Percentiles rank a stretch among this genome's conserved stretches.
Evolutionary conservation across 2,329 filamentous ascomycete genomes (phyloP).

Genomic region (Hansfordia pulvinata): DNA sequence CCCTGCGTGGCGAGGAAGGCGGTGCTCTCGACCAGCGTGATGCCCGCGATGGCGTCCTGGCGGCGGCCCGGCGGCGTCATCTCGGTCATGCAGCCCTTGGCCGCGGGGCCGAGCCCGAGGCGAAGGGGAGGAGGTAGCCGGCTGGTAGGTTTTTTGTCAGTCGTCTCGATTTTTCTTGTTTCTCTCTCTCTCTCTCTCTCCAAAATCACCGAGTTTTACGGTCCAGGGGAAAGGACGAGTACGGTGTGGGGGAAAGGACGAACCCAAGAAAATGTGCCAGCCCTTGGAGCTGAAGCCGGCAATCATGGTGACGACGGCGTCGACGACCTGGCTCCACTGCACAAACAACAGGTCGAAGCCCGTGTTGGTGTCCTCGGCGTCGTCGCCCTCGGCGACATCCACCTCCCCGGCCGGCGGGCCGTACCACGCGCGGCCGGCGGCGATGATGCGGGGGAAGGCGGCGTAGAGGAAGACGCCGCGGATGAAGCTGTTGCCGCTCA

Average conservation of each 20-base stretch:
- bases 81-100: slow-evolving; percentile 60
- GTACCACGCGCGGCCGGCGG: slow-evolving; percentile 24
- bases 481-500: slow-evolving; percentile 41
- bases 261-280: slow-evolving; percentile 56
- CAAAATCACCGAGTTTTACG: too few relatives aligned
- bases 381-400: slow-evolving; percentile 1
- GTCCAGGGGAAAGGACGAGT: neutral
- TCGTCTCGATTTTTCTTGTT: too few relatives aligned
- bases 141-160: too few relatives aligned
- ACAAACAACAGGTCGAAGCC: slow-evolving; percentile 56
- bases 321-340: slow-evolving; percentile 49
- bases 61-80: slow-evolving; percentile 51
- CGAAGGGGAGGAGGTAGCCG: slow-evolving; percentile 51
- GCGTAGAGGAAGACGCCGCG: slow-evolving; percentile 40
- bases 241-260: neutral
- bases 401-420: slow-evolving; percentile 1
- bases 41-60: slow-evolving; percentile 53
- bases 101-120: slow-evolving; percentile 54
- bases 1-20: slow-evolving; percentile 49
- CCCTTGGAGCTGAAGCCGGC: slow-evolving; percentile 46
- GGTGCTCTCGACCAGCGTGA: slow-evolving; percentile 58
- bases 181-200: too few relatives aligned
- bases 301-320: slow-evolving; percentile 49
- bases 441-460: slow-evolving; percentile 38
- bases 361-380: slow-evolving; percentile 29